Evolutionary conservation across 192 early-diverging fungal species (phyloP), one percentile per base, ranked within the genome.

Genomic region (Backusella morwellensis): DNA sequence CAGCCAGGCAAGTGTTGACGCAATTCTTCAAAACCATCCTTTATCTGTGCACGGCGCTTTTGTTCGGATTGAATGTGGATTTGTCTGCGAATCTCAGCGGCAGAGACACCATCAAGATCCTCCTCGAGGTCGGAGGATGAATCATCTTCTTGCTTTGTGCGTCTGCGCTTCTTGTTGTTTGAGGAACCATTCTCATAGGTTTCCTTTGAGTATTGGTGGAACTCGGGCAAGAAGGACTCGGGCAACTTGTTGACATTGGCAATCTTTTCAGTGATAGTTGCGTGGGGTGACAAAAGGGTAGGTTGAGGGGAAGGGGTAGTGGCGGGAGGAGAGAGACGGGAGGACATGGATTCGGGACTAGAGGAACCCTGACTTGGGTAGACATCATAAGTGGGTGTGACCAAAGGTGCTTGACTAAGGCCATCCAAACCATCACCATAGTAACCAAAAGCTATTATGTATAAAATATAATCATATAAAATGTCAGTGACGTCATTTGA

Each of bases 11-110:
- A 74, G 44, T 85, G 84, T 68, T 82, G 70, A 36, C 81, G 78
- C n/a, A 85, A 75, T 77, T 85, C 81, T 69, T 85, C 79, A 78
- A 85, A 85, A 4, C 84, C 84, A 77, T 85, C 84, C 66, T 80
- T 81, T n/a, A 85, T 85, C 72, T 85, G 81, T 38, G 84, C 84
- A 50, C 84, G 84, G 56, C 84, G 75, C 71, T 80, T 85, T 38
- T 85, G 84, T 56, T 85, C 84, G 56, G 78, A 80, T 72, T 85
- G 84, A 72, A 85, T 85, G 74, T 85, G 84, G 52, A 85, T 80
- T 75, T 81, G 84, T n/a, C 84, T 78, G 41, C 84, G 78, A 47
- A 82, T 67, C 70, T 85, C 84, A 6, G 76, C 73, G 70, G 82
- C 76, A 52, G 80, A 76, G 32, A 80, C 70, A 52, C 66, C 76